phyloP scores from a whole-genome alignment of 345 rosid genomes.

The Gossypium raimondii region DNA sequence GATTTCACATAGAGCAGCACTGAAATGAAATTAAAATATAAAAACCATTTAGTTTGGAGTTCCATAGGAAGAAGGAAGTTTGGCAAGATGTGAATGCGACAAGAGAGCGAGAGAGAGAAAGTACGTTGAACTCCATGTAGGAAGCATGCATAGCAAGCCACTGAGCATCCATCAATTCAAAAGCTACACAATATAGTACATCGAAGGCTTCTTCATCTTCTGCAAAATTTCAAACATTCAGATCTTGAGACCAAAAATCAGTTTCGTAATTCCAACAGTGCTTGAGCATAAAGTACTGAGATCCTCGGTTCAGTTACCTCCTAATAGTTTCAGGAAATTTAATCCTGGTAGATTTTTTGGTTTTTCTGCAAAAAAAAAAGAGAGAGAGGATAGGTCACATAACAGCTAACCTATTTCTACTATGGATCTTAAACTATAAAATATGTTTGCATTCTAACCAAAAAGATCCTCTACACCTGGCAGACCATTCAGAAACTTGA shows the following conservation, averaged over 20 bases:
- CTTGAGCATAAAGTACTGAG: conserved; percentile 6
- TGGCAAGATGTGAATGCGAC: neutral
- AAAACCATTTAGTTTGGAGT: neutral
- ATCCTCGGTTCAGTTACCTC: conserved; percentile 46
- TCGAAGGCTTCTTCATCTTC: conserved; percentile 96
- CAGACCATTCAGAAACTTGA: neutral
- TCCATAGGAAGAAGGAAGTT: neutral
- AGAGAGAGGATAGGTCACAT: neutral
- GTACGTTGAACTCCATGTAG: conserved; percentile 96
- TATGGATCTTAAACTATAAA: neutral
- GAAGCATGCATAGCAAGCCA: conserved; percentile 99
- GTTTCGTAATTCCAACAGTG: neutral
- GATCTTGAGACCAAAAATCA: conserved; percentile 12
- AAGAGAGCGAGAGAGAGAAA: conserved; percentile 4
- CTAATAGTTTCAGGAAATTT: conserved; percentile 76
- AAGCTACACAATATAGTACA: conserved; percentile 83
- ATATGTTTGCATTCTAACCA: neutral
- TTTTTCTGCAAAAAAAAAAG: conserved; percentile 47
- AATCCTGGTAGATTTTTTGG: conserved; percentile 73
- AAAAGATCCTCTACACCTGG: neutral
- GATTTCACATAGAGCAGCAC: neutral
- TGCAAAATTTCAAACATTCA: conserved; percentile 31
- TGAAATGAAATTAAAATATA: neutral
- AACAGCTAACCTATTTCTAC: neutral
- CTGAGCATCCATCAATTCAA: conserved; percentile 98